Evolutionary conservation across 129 eudicot genomes (phyloP).

Genomic region (Mikania micrantha): DNA sequence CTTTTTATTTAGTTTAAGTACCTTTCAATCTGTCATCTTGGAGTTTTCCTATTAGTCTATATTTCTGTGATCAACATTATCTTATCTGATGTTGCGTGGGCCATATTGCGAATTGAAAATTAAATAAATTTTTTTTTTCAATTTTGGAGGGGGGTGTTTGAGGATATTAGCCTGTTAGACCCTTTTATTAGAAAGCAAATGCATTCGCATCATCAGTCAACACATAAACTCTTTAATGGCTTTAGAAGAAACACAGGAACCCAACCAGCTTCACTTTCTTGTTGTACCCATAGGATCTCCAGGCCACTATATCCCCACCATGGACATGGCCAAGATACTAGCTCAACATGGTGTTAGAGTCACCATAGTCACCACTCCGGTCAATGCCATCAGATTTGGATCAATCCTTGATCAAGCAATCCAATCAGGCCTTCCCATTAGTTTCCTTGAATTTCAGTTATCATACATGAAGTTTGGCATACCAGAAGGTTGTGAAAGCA

Average conservation of each 20-base stretch:
- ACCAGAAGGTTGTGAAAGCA: slow-evolving; percentile 56
- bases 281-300: slow-evolving; percentile 43
- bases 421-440: slow-evolving; percentile 33
- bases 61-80: neutral
- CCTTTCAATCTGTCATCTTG: too few species aligned
- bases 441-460: slow-evolving; percentile 24
- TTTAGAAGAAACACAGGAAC: slow-evolving; percentile 12
- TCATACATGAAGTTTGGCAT: slow-evolving; percentile 42
- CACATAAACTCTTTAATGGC: slow-evolving; percentile 7
- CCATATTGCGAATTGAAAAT: neutral
- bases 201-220: neutral
- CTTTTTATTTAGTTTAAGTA: too few species aligned
- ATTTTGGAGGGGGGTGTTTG: too few species aligned
- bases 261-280: slow-evolving; percentile 44
- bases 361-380: slow-evolving; percentile 37
- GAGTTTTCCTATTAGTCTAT: slow-evolving; percentile 7
- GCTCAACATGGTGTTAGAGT: slow-evolving; percentile 39
- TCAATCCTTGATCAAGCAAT: slow-evolving; percentile 40
- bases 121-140: too few species aligned
- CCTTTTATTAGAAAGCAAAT: neutral
- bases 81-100: neutral
- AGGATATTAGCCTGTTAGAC: too few species aligned
- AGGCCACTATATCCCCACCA: slow-evolving; percentile 60
- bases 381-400: slow-evolving; percentile 21
- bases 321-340: slow-evolving; percentile 44